Percentiles rank a stretch among this genome's conserved stretches.
Conservation (phyloP, 306 rosid species). For the Cucumis melo region DNA sequence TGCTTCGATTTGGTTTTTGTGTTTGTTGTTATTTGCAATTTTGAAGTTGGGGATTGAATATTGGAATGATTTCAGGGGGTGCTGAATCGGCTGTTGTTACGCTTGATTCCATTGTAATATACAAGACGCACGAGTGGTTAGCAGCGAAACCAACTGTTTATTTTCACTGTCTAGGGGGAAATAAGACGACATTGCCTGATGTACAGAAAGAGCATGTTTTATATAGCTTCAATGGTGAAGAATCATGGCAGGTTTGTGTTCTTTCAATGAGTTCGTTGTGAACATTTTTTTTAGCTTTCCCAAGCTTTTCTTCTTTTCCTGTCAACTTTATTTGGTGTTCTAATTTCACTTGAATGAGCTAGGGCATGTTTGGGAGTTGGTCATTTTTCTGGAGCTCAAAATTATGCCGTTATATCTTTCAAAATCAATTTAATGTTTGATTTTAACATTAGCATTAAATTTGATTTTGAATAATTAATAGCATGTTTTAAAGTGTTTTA, state of each 20-base stretch:
- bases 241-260: conserved; percentile 81
- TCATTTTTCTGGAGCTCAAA: no score
- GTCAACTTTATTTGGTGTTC: not conserved
- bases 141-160: conserved; percentile 41
- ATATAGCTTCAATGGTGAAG: conserved; percentile 62
- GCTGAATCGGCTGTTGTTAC: conserved; percentile 44
- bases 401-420: not conserved
- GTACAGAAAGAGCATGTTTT: conserved; percentile 32
- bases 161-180: conserved; percentile 57
- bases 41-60: not conserved
- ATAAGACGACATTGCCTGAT: conserved; percentile 42
- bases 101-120: conserved; percentile 49
- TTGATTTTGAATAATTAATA: no score
- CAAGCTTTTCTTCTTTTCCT: not conserved
- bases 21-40: not conserved
- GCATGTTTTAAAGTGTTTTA: no score
- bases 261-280: not conserved
- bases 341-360: not conserved
- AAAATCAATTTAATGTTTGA: no score
- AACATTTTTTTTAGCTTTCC: not conserved
- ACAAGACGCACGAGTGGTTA: conserved; percentile 50
- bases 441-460: no score
- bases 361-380: not conserved
- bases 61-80: conserved; percentile 23
- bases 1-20: not conserved